Conservation (phyloP, 768 basidiomycete genomes). For the Wakefieldia striispora region DNA sequence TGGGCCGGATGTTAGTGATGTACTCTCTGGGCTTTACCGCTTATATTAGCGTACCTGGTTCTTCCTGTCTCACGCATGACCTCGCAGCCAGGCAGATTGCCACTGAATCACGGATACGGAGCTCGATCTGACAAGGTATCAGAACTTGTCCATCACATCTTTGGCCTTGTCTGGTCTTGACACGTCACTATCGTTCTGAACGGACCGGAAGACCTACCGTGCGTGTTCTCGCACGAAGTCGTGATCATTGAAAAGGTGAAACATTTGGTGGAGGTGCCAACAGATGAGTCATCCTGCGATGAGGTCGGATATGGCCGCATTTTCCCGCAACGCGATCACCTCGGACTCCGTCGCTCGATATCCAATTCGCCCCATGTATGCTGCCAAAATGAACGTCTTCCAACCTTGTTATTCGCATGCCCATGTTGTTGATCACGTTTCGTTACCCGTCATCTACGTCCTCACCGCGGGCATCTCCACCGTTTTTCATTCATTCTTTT, state of each 20-base stretch:
- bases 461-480: neutral
- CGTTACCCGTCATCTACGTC: neutral
- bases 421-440: neutral
- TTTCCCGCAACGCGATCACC: neutral
- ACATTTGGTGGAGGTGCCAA: neutral
- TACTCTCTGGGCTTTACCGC: neutral
- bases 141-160: neutral
- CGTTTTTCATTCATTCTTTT: no score
- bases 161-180: neutral
- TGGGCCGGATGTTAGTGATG: neutral
- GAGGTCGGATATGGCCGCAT: neutral
- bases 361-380: no score
- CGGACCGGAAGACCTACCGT: neutral
- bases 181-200: neutral
- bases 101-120: no score
- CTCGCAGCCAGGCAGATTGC: neutral
- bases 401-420: neutral
- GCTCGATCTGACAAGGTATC: neutral
- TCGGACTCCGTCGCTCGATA: neutral
- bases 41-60: neutral
- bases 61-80: neutral
- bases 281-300: slow-evolving; percentile 1
- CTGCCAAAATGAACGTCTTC: no score
- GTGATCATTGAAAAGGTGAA: neutral
- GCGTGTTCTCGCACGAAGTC: neutral